These are phyloP conservation scores for Wickerhamiella domercqiae DNA, from an alignment of 805 yeast species.

Conservation along the genomic window DNA sequence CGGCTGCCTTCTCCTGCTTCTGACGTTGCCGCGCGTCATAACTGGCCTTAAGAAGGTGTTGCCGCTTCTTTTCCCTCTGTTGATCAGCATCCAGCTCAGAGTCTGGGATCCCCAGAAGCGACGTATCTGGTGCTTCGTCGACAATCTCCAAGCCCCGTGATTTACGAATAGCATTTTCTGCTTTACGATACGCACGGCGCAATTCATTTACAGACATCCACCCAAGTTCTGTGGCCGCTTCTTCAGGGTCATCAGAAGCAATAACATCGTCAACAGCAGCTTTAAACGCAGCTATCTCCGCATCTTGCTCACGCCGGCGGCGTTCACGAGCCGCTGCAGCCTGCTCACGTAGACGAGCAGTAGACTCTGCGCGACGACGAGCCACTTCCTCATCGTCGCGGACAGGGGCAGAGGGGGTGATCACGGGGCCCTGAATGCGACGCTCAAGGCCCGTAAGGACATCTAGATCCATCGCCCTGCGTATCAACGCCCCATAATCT, in stretches of 20 bases:
- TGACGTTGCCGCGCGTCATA: conserved; percentile 78
- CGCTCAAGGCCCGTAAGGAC: conserved; percentile 54
- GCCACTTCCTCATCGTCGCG: conserved; percentile 72
- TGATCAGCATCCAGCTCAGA: conserved; percentile 66
- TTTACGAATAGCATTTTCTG: conserved; percentile 8
- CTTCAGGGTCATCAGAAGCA: conserved; percentile 56
- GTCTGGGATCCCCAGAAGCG: conserved; percentile 72
- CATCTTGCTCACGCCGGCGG: conserved; percentile 74
- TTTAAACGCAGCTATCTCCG: conserved; percentile 48
- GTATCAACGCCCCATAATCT: conserved; percentile 51
- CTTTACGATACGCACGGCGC: conserved; percentile 39
- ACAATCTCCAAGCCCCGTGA: conserved; percentile 36
- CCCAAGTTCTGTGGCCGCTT: conserved; percentile 49
- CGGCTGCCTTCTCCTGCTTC: conserved; percentile 59
- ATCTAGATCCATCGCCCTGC: conserved; percentile 41
- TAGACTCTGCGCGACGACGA: conserved; percentile 70
- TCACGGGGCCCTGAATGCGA: conserved; percentile 66
- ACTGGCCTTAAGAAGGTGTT: conserved; percentile 67
- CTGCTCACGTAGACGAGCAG: conserved; percentile 79
- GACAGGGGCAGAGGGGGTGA: conserved; percentile 23
- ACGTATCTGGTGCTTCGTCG: conserved; percentile 34
- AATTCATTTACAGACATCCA: conserved; percentile 35
- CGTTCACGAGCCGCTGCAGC: conserved; percentile 75
- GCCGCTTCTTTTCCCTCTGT: conserved; percentile 74
- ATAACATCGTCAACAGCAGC: conserved; percentile 41